Conservation (phyloP, 75 land plant species). For the Isoetes taiwanensis region DNA sequence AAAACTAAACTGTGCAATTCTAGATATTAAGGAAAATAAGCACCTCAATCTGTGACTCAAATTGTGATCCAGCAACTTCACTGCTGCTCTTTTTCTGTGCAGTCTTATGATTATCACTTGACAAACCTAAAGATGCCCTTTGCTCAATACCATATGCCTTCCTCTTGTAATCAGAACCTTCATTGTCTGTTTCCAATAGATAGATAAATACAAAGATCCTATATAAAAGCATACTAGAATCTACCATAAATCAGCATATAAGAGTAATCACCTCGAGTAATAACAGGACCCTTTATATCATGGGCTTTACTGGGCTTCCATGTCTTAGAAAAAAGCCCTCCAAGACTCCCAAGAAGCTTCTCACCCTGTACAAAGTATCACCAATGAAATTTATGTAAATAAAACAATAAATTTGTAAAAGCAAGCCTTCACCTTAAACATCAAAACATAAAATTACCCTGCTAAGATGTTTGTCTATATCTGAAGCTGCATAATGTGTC, state of each 20-base stretch:
- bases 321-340: slow-evolving; percentile 28
- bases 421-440: neutral
- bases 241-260: neutral
- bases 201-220: too few species aligned
- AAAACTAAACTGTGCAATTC: neutral
- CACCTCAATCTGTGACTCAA: neutral
- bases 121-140: too few species aligned
- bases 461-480: slow-evolving; percentile 40
- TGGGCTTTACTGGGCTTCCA: slow-evolving; percentile 29
- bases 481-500: slow-evolving; percentile 36
- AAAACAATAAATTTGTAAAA: too few species aligned
- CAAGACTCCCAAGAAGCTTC: slow-evolving; percentile 27
- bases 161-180: neutral
- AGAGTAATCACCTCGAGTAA: slow-evolving; percentile 9
- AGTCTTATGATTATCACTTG: too few species aligned
- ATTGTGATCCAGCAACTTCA: too few species aligned
- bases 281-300: slow-evolving; percentile 16
- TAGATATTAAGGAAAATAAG: neutral
- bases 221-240: neutral
- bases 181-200: neutral
- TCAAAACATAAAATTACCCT: slow-evolving; percentile 16
- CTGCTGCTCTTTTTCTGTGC: too few species aligned
- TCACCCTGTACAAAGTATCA: too few species aligned
- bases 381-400: too few species aligned
- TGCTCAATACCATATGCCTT: slow-evolving; percentile 7